These are phyloP conservation scores for Aspergillus glaucus DNA, from an alignment of 2,329 filamentous ascomycete genomes.

Conservation along the genomic window DNA sequence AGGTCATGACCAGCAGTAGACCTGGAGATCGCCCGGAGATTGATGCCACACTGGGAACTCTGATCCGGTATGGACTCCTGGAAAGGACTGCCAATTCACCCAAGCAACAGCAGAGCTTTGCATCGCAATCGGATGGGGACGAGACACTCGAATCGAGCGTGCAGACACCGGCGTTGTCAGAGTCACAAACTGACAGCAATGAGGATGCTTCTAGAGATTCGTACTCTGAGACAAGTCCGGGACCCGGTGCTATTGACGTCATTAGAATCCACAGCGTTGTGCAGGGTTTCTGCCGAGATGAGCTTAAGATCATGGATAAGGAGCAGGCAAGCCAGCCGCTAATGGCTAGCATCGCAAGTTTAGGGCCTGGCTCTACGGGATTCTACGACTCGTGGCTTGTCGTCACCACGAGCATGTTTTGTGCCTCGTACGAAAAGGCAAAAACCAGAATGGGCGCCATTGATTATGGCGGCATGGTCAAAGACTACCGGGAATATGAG, in stretches of 20 bases:
- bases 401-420: slow-evolving; percentile 37
- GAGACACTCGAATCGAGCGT: slow-evolving; percentile 14
- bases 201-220: slow-evolving; percentile 17
- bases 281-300: slow-evolving; percentile 43
- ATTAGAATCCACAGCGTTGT: slow-evolving; percentile 45
- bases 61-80: slow-evolving; percentile 43
- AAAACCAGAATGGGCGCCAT: slow-evolving; percentile 33
- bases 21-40: slow-evolving; percentile 33
- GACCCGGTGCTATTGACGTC: slow-evolving; percentile 34
- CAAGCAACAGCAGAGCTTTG: slow-evolving; percentile 9
- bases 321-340: slow-evolving; percentile 15
- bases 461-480: slow-evolving; percentile 34
- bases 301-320: slow-evolving; percentile 34
- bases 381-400: slow-evolving; percentile 40
- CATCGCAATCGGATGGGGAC: slow-evolving; percentile 17
- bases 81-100: slow-evolving; percentile 35
- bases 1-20: slow-evolving; percentile 33
- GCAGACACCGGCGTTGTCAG: slow-evolving; percentile 23
- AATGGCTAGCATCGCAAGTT: slow-evolving; percentile 2
- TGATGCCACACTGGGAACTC: slow-evolving; percentile 40
- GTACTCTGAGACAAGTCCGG: slow-evolving; percentile 25
- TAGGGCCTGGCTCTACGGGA: slow-evolving; percentile 16
- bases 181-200: slow-evolving; percentile 30
- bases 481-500: slow-evolving; percentile 44
- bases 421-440: slow-evolving; percentile 37